Evolutionary conservation across 169 alveolate species (phyloP).

Genomic region (Plasmodium blacklocki): DNA sequence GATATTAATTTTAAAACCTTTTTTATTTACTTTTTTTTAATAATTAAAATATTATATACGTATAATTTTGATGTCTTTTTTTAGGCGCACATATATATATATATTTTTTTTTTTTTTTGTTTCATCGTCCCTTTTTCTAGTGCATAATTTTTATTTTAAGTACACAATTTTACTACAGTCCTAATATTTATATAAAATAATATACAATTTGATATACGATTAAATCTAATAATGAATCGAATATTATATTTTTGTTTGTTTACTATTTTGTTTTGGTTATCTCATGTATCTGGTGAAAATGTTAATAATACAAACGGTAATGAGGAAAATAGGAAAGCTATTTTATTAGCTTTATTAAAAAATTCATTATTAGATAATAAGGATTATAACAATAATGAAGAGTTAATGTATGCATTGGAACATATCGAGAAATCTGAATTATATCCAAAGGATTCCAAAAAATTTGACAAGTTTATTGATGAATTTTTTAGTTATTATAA

Average conservation of each 20-base stretch:
- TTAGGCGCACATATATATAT: too few relatives aligned
- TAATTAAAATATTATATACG: too few relatives aligned
- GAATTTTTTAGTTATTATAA: conserved; percentile 15
- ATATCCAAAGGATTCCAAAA: conserved; percentile 18
- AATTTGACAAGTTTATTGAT: conserved; percentile 43
- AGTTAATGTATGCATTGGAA: conserved; percentile 30
- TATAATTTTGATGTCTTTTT: too few relatives aligned
- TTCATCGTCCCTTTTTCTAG: too few relatives aligned
- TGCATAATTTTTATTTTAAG: too few relatives aligned
- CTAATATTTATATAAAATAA: too few relatives aligned
- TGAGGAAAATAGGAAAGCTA: conserved; percentile 31
- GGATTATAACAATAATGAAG: conserved; percentile 22
- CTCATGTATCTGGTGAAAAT: too few relatives aligned
- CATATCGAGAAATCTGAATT: conserved; percentile 12
- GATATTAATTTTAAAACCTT: too few relatives aligned
- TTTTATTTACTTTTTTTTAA: too few relatives aligned
- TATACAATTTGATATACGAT: too few relatives aligned
- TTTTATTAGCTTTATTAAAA: conserved; percentile 38
- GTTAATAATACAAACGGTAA: neutral
- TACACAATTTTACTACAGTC: too few relatives aligned
- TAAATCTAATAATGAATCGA: conserved; percentile 7
- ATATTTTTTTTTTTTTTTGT: too few relatives aligned
- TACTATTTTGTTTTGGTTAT: conserved; percentile 13
- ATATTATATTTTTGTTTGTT: conserved; percentile 10
- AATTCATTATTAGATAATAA: conserved; percentile 39